phyloP scores from a whole-genome alignment of 2,329 filamentous ascomycete species.

The Cladorrhinum sp. region DNA sequence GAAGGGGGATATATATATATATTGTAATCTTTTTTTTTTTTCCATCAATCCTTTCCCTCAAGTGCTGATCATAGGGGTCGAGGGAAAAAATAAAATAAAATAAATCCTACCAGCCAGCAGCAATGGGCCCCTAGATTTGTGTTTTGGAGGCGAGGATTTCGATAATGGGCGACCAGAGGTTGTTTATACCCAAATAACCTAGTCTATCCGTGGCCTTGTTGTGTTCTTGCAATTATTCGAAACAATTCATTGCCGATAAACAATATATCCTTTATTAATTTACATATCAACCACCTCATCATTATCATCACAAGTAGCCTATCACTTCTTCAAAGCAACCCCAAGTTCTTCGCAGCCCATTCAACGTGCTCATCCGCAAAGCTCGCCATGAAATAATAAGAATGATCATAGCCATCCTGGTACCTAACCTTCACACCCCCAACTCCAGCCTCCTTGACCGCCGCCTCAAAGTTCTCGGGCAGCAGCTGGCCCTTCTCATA shows the following conservation, averaged over 20 bases:
- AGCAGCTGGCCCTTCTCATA: conserved; percentile 92
- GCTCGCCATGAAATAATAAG: conserved; percentile 91
- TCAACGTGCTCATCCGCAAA: conserved; percentile 90
- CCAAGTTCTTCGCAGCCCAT: conserved; percentile 82
- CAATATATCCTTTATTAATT: neutral
- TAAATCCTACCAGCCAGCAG: neutral
- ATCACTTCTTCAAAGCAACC: conserved; percentile 26
- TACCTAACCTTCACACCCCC: conserved; percentile 74
- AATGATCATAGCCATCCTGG: conserved; percentile 88
- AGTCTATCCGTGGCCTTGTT: neutral
- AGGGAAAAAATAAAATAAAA: too few species aligned
- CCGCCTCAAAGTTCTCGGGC: conserved; percentile 86
- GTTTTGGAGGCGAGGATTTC: neutral
- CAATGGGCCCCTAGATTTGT: neutral
- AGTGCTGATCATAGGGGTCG: neutral
- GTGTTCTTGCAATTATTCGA: neutral
- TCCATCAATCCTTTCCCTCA: neutral
- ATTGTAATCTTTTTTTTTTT: neutral
- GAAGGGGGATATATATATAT: neutral
- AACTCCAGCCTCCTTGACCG: conserved; percentile 72
- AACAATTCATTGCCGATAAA: too few species aligned
- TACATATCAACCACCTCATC: neutral
- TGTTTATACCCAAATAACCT: too few species aligned
- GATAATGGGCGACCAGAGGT: neutral
- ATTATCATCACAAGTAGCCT: neutral